Percentiles rank a stretch among this genome's conserved stretches.
These are phyloP conservation scores for Ophiocordyceps camponoti-floridani DNA, from an alignment of 2,329 filamentous ascomycete genomes.

Conservation along the genomic window DNA sequence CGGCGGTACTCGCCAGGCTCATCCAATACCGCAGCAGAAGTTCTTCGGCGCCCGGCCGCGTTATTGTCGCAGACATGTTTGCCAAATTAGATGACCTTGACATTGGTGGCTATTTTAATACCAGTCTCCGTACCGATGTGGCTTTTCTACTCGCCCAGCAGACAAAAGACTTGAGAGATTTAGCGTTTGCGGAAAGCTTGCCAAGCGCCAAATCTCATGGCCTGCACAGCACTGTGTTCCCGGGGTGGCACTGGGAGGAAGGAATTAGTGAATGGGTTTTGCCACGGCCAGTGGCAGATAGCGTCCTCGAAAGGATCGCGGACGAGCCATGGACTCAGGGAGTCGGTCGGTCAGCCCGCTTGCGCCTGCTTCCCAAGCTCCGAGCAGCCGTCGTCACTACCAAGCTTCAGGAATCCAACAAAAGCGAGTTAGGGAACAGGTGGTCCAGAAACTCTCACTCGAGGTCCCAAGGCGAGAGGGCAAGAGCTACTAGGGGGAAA, in stretches of 20 bases:
- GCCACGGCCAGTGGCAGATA: conserved; percentile 4
- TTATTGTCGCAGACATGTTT: conserved; percentile 21
- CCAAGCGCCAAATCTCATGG: conserved; percentile 3
- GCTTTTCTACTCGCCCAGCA: conserved; percentile 33
- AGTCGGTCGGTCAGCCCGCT: too few relatives aligned
- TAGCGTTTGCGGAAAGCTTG: conserved; percentile 33
- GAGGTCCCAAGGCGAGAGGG: too few relatives aligned
- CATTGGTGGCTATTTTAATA: conserved; percentile 14
- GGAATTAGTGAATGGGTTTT: conserved; percentile 22
- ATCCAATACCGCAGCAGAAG: conserved; percentile 28
- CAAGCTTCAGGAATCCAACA: too few relatives aligned
- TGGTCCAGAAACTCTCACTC: too few relatives aligned
- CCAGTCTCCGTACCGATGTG: conserved; percentile 23
- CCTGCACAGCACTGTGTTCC: conserved; percentile 10
- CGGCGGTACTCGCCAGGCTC: conserved; percentile 24
- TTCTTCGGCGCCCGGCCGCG: conserved; percentile 17
- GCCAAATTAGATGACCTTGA: conserved; percentile 17
- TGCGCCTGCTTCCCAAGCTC: too few relatives aligned
- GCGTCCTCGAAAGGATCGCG: background rate
- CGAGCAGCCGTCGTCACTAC: too few relatives aligned
- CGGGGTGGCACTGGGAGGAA: conserved; percentile 21
- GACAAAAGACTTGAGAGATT: conserved; percentile 32
- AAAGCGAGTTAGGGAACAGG: too few relatives aligned
- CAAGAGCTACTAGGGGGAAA: too few relatives aligned
- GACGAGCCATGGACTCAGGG: background rate